Evolutionary conservation across 345 rosid genomes (phyloP).

Genomic region (Reutealis trisperma): DNA sequence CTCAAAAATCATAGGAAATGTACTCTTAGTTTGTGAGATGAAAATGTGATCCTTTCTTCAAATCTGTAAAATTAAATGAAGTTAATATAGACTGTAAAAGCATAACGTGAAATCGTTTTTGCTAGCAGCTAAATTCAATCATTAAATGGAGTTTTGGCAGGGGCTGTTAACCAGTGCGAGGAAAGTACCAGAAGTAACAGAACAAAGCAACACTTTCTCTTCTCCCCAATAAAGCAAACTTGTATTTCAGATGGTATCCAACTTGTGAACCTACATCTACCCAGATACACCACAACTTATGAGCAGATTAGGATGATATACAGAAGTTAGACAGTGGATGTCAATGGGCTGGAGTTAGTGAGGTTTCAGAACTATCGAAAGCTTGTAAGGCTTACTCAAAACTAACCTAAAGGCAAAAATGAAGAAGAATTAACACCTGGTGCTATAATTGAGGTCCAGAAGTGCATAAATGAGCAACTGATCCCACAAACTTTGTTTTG

Average conservation of each 20-base stretch:
- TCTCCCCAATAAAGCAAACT: background rate
- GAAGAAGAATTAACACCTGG: background rate
- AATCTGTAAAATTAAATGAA: background rate
- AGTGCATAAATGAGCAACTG: background rate
- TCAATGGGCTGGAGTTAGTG: background rate
- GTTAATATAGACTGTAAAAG: background rate
- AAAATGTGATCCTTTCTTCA: background rate
- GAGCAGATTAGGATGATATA: background rate
- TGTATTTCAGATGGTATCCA: background rate
- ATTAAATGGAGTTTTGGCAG: background rate
- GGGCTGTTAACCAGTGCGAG: background rate
- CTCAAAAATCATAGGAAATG: background rate
- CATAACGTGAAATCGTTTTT: background rate
- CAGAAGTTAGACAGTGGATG: background rate
- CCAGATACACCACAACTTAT: background rate
- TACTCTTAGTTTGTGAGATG: background rate
- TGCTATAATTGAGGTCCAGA: background rate
- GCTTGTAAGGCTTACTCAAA: background rate
- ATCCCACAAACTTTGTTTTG: background rate
- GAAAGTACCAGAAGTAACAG: background rate
- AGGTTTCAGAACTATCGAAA: background rate
- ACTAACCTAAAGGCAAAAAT: background rate
- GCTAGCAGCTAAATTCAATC: background rate
- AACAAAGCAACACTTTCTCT: background rate
- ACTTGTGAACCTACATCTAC: background rate